A percentile compares a stretch with the other conserved stretches of the same genome.
phyloP scores from a whole-genome alignment of 441 rosid genomes.

The Pelargonium citronellum region DNA sequence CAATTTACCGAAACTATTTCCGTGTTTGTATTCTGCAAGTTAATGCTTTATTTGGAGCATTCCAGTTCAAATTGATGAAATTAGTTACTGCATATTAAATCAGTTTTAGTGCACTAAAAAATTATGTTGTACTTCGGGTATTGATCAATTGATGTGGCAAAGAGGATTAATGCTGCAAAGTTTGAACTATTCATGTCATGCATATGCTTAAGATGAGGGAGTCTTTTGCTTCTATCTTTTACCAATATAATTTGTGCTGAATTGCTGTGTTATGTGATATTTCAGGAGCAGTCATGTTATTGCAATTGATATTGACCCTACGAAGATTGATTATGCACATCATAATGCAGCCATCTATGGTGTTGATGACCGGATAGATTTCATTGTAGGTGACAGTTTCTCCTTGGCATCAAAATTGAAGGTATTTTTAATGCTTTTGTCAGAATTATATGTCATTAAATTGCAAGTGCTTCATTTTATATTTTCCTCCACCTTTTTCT shows the following conservation, averaged over 20 bases:
- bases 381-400: conserved; percentile 69
- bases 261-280: conserved; percentile 23
- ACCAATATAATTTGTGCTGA: conserved; percentile 4
- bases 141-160: background rate
- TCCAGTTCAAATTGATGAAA: no score
- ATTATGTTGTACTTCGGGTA: no score
- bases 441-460: no score
- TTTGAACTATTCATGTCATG: conserved; percentile 1
- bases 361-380: conserved; percentile 69
- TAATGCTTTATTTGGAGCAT: no score
- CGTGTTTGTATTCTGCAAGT: no score
- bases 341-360: conserved; percentile 82
- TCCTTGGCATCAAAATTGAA: conserved; percentile 60
- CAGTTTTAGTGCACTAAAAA: no score
- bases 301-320: conserved; percentile 77
- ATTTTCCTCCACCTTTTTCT: background rate
- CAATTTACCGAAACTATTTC: no score
- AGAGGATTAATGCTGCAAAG: background rate
- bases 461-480: background rate
- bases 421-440: conserved; percentile 37
- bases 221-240: background rate
- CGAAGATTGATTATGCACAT: conserved; percentile 63
- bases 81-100: no score
- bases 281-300: conserved; percentile 65
- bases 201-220: background rate